Evolutionary conservation across 345 rosid species (phyloP).

Genomic region (Orychophragmus violaceus): DNA sequence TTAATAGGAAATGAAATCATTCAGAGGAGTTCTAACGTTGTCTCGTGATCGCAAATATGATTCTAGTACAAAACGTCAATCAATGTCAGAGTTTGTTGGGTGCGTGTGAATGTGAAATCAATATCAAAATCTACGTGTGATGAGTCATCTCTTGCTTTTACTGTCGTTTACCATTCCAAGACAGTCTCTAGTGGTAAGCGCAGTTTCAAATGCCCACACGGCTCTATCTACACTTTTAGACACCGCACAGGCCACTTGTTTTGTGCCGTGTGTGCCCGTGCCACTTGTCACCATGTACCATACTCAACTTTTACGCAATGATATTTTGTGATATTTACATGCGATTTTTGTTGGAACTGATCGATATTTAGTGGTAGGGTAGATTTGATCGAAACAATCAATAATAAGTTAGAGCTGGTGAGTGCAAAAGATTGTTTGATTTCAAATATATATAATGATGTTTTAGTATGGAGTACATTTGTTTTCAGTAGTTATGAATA

Average conservation of each 20-base stretch:
- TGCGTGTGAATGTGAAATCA: constrained; percentile 5
- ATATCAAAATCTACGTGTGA: not conserved
- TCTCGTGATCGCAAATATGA: constrained; percentile 12
- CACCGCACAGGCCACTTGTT: not conserved
- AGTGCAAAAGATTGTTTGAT: too few relatives aligned
- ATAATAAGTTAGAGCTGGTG: too few relatives aligned
- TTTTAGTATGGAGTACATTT: too few relatives aligned
- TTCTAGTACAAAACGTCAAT: not conserved
- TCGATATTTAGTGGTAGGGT: too few relatives aligned
- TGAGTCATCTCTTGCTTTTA: constrained; percentile 28
- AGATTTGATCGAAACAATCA: too few relatives aligned
- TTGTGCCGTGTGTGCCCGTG: constrained; percentile 15
- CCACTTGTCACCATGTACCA: constrained; percentile 22
- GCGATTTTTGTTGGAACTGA: too few relatives aligned
- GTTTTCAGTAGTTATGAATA: too few relatives aligned
- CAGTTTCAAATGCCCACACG: constrained; percentile 13
- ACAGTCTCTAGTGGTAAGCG: constrained; percentile 15
- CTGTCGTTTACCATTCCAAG: constrained; percentile 30
- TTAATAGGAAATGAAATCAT: not conserved
- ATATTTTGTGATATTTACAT: too few relatives aligned
- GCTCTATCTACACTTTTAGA: constrained; percentile 16
- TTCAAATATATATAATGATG: too few relatives aligned
- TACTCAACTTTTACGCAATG: not conserved
- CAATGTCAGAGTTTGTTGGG: constrained; percentile 1
- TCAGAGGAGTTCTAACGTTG: not conserved